Evolutionary conservation across 1,284 basidiomycete genomes (phyloP).

Genomic region (Puccinia horiana): DNA sequence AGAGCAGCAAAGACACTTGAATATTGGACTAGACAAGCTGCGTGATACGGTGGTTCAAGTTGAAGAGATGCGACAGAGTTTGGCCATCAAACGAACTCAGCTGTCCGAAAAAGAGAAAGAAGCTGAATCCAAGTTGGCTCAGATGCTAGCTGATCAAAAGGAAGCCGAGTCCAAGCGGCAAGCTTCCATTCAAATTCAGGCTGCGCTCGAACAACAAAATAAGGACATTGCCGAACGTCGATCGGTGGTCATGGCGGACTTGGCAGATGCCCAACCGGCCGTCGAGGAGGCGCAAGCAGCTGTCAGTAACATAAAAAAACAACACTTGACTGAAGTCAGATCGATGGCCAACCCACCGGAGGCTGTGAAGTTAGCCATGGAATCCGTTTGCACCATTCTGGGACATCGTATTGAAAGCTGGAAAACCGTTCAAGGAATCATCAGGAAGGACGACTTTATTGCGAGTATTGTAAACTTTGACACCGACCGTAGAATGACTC

Average conservation of each 20-base stretch:
- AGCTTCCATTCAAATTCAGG: slow-evolving; percentile 93
- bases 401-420: slow-evolving; percentile 96
- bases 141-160: slow-evolving; percentile 98
- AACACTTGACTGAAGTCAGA: slow-evolving; percentile 95
- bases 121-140: slow-evolving; percentile 94
- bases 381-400: slow-evolving; percentile 95
- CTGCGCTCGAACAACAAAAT: slow-evolving; percentile 87
- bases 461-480: slow-evolving; percentile 95
- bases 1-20: slow-evolving; percentile 97
- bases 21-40: slow-evolving; percentile 96
- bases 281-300: slow-evolving; percentile 91
- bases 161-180: slow-evolving; percentile 97
- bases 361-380: slow-evolving; percentile 97
- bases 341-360: slow-evolving; percentile 98
- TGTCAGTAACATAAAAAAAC: slow-evolving; percentile 94
- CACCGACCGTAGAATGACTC: slow-evolving; percentile 86
- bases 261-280: slow-evolving; percentile 96
- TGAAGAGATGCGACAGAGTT: slow-evolving; percentile 89
- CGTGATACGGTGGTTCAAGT: slow-evolving; percentile 93
- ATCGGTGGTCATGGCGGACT: slow-evolving; percentile 86
- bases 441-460: slow-evolving; percentile 97
- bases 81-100: slow-evolving; percentile 90
- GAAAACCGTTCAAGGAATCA: slow-evolving; percentile 93
- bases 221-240: slow-evolving; percentile 82
- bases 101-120: slow-evolving; percentile 89